phyloP scores from a whole-genome alignment of 139 green algal genomes.

The Chlamydomonas sphaeroides region DNA sequence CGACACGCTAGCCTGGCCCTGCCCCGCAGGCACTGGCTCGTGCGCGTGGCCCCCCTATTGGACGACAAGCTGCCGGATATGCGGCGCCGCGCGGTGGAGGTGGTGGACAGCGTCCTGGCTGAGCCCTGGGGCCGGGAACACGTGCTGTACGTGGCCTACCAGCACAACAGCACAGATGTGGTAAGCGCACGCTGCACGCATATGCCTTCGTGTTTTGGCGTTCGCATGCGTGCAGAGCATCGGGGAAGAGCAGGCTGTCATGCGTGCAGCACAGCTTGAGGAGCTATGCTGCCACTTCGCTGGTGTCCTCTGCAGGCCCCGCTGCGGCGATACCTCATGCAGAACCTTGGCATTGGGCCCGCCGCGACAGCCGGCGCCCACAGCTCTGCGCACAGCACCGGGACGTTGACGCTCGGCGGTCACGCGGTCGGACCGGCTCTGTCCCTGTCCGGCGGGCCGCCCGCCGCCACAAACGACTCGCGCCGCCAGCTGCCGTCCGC shows the following conservation, averaged over 20 bases:
- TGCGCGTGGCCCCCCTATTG: conserved; percentile 28
- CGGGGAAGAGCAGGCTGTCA: no score
- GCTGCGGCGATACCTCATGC: neutral
- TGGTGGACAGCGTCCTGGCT: conserved; percentile 3
- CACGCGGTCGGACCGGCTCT: neutral
- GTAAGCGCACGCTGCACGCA: neutral
- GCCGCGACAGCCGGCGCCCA: neutral
- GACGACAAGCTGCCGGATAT: conserved; percentile 15
- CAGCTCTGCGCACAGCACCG: neutral
- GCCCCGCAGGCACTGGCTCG: conserved; percentile 40
- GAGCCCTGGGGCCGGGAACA: conserved; percentile 17
- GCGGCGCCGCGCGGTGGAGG: conserved; percentile 4
- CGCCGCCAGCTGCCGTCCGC: conserved; percentile 18
- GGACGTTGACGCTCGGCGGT: neutral
- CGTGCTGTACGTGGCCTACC: conserved; percentile 29
- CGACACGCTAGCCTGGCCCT: no score
- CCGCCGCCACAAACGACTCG: neutral
- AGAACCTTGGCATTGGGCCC: neutral
- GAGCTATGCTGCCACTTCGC: no score
- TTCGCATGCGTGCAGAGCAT: no score
- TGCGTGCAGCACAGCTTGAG: no score
- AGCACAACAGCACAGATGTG: conserved; percentile 35
- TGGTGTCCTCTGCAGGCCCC: neutral
- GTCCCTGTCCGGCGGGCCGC: neutral
- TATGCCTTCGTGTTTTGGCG: no score